Conservation (phyloP, 805 yeast species). For the Candida vaughaniae region DNA sequence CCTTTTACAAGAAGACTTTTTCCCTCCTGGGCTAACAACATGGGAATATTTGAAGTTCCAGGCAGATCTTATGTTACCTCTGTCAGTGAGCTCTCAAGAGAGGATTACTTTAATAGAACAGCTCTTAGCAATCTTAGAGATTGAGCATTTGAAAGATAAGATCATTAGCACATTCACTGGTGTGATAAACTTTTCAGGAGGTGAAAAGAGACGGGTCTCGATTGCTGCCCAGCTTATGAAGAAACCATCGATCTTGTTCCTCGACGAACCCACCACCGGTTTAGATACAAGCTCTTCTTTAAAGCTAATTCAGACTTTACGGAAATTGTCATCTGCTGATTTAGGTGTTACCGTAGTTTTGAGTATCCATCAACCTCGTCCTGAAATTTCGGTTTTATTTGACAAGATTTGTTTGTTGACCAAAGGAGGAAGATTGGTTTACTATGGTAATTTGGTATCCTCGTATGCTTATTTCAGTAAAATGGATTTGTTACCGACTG, state of each 20-base stretch:
- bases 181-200: conserved; percentile 68
- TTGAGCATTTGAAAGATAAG: conserved; percentile 62
- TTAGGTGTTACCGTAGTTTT: conserved; percentile 72
- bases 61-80: conserved; percentile 66
- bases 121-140: conserved; percentile 61
- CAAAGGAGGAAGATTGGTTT: conserved; percentile 50
- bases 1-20: conserved; percentile 71
- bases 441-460: conserved; percentile 45
- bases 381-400: conserved; percentile 67
- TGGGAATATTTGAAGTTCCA: conserved; percentile 68
- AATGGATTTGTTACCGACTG: conserved; percentile 14
- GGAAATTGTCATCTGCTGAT: conserved; percentile 40
- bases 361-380: conserved; percentile 83
- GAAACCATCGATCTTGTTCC: conserved; percentile 71
- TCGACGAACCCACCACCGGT: conserved; percentile 91
- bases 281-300: conserved; percentile 77
- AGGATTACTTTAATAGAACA: conserved; percentile 54
- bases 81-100: conserved; percentile 40
- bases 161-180: conserved; percentile 42
- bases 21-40: conserved; percentile 70
- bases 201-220: conserved; percentile 76
- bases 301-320: conserved; percentile 58
- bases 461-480: conserved; percentile 48
- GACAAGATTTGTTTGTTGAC: conserved; percentile 69
- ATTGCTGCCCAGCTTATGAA: conserved; percentile 75